Conservation (phyloP, 2,329 filamentous ascomycete genomes). For the Tolypocladium guangdongense region DNA sequence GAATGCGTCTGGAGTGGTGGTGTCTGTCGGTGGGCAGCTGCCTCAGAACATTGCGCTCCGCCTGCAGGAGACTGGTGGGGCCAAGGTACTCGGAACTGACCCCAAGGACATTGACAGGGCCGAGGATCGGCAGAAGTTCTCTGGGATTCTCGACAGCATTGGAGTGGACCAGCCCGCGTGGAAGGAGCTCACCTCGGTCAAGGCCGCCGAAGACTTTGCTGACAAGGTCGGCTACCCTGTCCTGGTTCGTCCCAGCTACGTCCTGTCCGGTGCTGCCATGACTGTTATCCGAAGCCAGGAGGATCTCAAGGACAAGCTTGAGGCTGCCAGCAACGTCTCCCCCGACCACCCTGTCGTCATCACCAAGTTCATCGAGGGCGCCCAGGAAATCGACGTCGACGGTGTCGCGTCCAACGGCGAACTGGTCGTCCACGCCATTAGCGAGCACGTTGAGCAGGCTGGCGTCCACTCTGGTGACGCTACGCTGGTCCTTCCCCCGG, state of each 20-base stretch:
- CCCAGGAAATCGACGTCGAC: conserved; percentile 93
- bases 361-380: conserved; percentile 95
- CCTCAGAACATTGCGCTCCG: conserved; percentile 95
- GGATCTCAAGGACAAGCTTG: conserved; percentile 90
- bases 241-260: conserved; percentile 87
- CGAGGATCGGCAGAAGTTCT: conserved; percentile 97
- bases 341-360: conserved; percentile 98
- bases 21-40: conserved; percentile 90
- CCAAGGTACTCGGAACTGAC: conserved; percentile 85
- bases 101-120: conserved; percentile 95
- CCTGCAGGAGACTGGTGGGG: conserved; percentile 81
- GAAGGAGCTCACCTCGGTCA: conserved; percentile 89
- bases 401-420: conserved; percentile 80
- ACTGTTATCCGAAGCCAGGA: conserved; percentile 83
- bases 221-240: conserved; percentile 84
- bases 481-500: conserved; percentile 83
- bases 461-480: conserved; percentile 98
- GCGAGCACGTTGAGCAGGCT: conserved; percentile 92
- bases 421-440: conserved; percentile 82
- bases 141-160: conserved; percentile 91
- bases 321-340: conserved; percentile 80
- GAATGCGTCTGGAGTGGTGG: conserved; percentile 72
- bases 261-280: conserved; percentile 96
- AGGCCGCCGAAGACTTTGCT: conserved; percentile 81
- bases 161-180: conserved; percentile 94